Evolutionary conservation across 148 eudicot species (phyloP).

Genomic region (Linanthus parryae): DNA sequence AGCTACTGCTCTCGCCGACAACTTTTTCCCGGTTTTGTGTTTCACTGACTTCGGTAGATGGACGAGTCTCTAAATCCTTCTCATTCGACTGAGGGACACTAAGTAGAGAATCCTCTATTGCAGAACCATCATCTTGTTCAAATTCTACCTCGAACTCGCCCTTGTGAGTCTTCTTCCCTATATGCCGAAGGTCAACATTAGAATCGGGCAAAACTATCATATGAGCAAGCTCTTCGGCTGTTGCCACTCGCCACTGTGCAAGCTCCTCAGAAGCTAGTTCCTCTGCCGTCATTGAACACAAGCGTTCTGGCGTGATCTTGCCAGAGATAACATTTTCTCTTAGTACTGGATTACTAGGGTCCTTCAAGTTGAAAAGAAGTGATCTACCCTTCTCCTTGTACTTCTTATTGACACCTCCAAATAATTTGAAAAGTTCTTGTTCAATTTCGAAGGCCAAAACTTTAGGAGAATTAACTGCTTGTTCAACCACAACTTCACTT

Average conservation of each 20-base stretch:
- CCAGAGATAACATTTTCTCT: slow-evolving; percentile 85
- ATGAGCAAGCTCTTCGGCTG: slow-evolving; percentile 74
- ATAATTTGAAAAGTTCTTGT: slow-evolving; percentile 66
- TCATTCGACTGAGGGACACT: slow-evolving; percentile 20
- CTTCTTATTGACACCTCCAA: slow-evolving; percentile 88
- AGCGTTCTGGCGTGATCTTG: slow-evolving; percentile 59
- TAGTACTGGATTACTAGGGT: slow-evolving; percentile 74
- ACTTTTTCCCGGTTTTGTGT: slow-evolving; percentile 14
- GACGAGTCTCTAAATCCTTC: slow-evolving; percentile 14
- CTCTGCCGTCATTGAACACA: slow-evolving; percentile 90
- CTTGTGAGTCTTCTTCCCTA: slow-evolving; percentile 95
- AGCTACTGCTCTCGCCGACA: slow-evolving; percentile 17
- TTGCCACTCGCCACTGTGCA: slow-evolving; percentile 87
- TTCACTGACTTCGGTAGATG: slow-evolving; percentile 21
- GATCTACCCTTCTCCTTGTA: slow-evolving; percentile 91
- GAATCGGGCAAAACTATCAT: slow-evolving; percentile 82
- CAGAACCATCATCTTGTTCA: slow-evolving; percentile 43
- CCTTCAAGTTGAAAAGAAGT: slow-evolving; percentile 79
- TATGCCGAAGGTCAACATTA: slow-evolving; percentile 56
- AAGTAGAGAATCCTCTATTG: slow-evolving; percentile 39
- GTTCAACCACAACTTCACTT: slow-evolving; percentile 18
- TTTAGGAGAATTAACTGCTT: slow-evolving; percentile 58
- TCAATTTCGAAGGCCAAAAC: slow-evolving; percentile 58
- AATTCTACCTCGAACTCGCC: slow-evolving; percentile 86
- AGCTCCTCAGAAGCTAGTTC: slow-evolving; percentile 95